Evolutionary conservation across 192 early-diverging fungal genomes (phyloP).

Genomic region (Coemansia sp.): DNA sequence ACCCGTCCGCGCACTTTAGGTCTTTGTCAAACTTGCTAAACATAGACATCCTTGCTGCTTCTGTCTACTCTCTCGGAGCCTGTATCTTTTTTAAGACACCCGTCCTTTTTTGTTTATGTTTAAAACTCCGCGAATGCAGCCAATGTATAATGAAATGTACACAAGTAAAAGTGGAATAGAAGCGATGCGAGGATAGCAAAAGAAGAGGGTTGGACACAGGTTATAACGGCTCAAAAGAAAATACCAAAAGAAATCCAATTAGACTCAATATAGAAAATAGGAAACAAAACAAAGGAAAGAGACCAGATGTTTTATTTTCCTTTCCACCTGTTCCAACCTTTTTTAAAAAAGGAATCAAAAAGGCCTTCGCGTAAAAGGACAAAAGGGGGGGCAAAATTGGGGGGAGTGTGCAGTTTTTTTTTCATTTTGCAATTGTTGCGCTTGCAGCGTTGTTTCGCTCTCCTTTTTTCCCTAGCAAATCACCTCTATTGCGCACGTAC

Average conservation of each 20-base stretch:
- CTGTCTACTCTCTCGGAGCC: not conserved
- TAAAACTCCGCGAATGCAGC: slow-evolving; percentile 5
- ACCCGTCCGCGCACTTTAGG: slow-evolving; percentile 51
- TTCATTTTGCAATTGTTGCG: too few species aligned
- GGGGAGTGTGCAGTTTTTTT: too few species aligned
- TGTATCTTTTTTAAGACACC: not conserved
- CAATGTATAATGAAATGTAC: not conserved
- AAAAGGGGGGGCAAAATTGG: too few species aligned
- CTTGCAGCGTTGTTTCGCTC: too few species aligned
- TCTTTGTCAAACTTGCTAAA: slow-evolving; percentile 56
- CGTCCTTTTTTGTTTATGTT: too few species aligned
- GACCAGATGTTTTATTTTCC: too few species aligned
- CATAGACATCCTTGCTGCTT: slow-evolving; percentile 39
- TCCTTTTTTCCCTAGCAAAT: too few species aligned
- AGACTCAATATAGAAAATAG: not conserved
- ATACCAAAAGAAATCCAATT: slow-evolving; percentile 3
- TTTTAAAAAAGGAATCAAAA: too few species aligned
- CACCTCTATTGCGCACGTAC: not conserved
- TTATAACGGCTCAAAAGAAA: slow-evolving; percentile 1
- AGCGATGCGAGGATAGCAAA: not conserved
- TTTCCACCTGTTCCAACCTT: too few species aligned
- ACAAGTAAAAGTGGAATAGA: not conserved
- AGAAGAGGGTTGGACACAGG: not conserved
- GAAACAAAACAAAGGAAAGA: not conserved
- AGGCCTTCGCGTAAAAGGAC: too few species aligned